Percentiles rank a stretch among this genome's conserved stretches.
Conservation (phyloP, 768 basidiomycete species). For the Tylopilus subfusipes region DNA sequence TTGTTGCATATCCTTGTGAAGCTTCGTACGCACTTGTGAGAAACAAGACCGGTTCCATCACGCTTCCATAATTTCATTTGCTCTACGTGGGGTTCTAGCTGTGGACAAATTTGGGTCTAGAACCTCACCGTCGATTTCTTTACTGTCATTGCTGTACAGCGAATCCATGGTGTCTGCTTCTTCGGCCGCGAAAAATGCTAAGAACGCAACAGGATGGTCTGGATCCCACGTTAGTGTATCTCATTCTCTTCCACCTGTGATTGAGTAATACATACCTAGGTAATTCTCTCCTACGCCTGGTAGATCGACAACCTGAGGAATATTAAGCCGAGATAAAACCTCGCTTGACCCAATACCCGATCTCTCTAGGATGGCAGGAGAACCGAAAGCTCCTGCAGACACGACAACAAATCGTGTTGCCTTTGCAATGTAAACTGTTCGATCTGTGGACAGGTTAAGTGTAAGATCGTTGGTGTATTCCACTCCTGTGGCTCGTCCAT, state of each 20-base stretch:
- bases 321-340: constrained; percentile 45
- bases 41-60: constrained; percentile 46
- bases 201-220: constrained; percentile 32
- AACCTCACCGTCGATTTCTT: constrained; percentile 40
- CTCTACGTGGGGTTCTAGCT: constrained; percentile 21
- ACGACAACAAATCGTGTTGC: constrained; percentile 47
- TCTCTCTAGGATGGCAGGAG: constrained; percentile 53
- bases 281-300: constrained; percentile 75
- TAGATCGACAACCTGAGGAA: constrained; percentile 55
- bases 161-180: constrained; percentile 49
- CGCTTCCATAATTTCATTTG: constrained; percentile 33
- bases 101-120: constrained; percentile 4
- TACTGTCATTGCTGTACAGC: constrained; percentile 38
- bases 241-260: neutral
- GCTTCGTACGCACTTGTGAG: constrained; percentile 47
- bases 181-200: constrained; percentile 40
- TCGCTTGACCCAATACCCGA: constrained; percentile 62
- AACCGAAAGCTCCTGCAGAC: constrained; percentile 53
- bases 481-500: constrained; percentile 41
- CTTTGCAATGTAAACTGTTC: constrained; percentile 26
- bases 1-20: neutral
- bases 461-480: constrained; percentile 43
- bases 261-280: constrained; percentile 36
- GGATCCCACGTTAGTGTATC: neutral
- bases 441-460: constrained; percentile 19